Evolutionary conservation across 108 stramenopile species (phyloP).

Genomic region (Cyclotella distinguenda): DNA sequence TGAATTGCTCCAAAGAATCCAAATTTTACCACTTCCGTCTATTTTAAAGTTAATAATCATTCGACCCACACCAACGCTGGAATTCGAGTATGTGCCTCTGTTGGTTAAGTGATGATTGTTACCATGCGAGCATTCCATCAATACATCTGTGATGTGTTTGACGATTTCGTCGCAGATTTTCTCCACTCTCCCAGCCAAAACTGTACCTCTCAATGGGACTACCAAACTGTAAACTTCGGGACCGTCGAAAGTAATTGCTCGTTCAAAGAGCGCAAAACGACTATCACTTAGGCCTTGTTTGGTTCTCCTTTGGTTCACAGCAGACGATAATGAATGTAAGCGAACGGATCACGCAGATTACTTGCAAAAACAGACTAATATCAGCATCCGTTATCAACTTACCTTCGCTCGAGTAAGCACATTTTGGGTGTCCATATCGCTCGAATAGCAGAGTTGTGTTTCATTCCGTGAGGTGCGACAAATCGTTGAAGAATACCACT

Average conservation of each 20-base stretch:
- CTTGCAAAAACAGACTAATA: no score
- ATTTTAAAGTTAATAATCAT: conserved; percentile 87
- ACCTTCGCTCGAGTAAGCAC: conserved; percentile 65
- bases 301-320: conserved; percentile 51
- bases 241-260: conserved; percentile 82
- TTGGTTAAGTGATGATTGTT: conserved; percentile 18
- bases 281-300: conserved; percentile 68
- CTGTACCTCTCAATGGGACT: conserved; percentile 66
- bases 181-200: conserved; percentile 64
- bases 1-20: conserved; percentile 52
- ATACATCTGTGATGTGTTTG: conserved; percentile 62
- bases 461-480: conserved; percentile 70
- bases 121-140: conserved; percentile 12
- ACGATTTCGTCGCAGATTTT: conserved; percentile 73
- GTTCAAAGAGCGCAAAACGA: conserved; percentile 78
- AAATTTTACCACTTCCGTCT: conserved; percentile 68
- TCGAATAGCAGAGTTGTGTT: conserved; percentile 53
- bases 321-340: background rate
- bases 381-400: no score
- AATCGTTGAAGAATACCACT: conserved; percentile 83
- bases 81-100: background rate
- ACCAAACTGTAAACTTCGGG: conserved; percentile 72
- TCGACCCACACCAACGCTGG: conserved; percentile 47
- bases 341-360: background rate
- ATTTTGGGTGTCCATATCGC: conserved; percentile 86